Percentiles rank a stretch among this genome's conserved stretches.
Conservation (phyloP, 768 basidiomycete genomes). For the Imleria badia region DNA sequence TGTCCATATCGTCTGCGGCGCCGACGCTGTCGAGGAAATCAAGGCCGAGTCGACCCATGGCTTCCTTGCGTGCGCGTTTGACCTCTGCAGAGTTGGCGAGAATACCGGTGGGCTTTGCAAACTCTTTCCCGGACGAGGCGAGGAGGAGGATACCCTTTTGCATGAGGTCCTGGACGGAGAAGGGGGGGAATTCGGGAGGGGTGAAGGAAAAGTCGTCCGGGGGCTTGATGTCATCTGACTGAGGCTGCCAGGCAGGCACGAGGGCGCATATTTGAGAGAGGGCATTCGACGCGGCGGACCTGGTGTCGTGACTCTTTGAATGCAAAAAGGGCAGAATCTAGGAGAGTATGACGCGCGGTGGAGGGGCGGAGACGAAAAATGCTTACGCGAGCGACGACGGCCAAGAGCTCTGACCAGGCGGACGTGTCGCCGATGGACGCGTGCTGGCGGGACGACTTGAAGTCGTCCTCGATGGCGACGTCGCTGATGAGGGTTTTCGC, state of each 20-base stretch:
- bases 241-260: conserved; percentile 73
- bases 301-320: conserved; percentile 90
- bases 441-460: conserved; percentile 60
- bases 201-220: conserved; percentile 27
- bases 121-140: conserved; percentile 94
- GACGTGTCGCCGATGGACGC: conserved; percentile 59
- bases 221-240: conserved; percentile 27
- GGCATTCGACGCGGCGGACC: conserved; percentile 85
- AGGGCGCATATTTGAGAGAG: conserved; percentile 84
- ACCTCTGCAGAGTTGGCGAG: conserved; percentile 76
- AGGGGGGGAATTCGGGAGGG: conserved; percentile 64
- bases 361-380: not conserved
- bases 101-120: conserved; percentile 69
- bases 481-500: conserved; percentile 82
- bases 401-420: conserved; percentile 89
- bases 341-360: not conserved
- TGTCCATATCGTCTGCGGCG: conserved; percentile 74
- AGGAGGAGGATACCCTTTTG: conserved; percentile 77
- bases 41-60: conserved; percentile 83
- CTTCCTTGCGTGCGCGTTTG: conserved; percentile 83
- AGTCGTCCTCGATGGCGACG: conserved; percentile 76
- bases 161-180: conserved; percentile 77
- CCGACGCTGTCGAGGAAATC: conserved; percentile 80
- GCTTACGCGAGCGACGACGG: conserved; percentile 83
- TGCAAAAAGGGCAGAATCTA: conserved; percentile 90